Conservation (phyloP, 1,284 basidiomycete genomes). For the Boletus smithii region DNA sequence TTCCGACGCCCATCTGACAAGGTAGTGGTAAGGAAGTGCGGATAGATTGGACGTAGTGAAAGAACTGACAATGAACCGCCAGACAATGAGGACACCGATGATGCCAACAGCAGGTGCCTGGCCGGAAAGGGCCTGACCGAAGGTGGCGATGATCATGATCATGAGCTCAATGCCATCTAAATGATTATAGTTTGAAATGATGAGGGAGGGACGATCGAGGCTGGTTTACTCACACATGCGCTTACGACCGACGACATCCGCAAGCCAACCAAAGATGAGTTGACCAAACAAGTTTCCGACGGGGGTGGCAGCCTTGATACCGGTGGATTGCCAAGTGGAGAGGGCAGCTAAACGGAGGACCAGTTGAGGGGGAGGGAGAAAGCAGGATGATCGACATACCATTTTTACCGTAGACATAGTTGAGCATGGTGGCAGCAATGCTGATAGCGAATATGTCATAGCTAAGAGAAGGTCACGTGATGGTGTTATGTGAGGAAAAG, state of each 20-base stretch:
- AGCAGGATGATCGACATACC: slow-evolving; percentile 4
- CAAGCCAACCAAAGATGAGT: slow-evolving; percentile 54
- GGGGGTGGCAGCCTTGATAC: slow-evolving; percentile 75
- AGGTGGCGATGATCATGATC: slow-evolving; percentile 52
- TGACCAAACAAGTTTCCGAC: slow-evolving; percentile 62
- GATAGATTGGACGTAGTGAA: slow-evolving; percentile 1
- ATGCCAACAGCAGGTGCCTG: slow-evolving; percentile 54
- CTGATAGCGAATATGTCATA: slow-evolving; percentile 78
- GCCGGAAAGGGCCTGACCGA: slow-evolving; percentile 48
- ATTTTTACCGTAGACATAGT: slow-evolving; percentile 63
- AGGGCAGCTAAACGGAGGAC: slow-evolving; percentile 30
- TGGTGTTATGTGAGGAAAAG: not conserved
- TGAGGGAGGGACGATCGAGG: not conserved
- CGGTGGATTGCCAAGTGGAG: slow-evolving; percentile 62
- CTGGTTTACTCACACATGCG: slow-evolving; percentile 25
- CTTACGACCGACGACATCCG: slow-evolving; percentile 55
- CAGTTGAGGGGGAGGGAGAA: not conserved
- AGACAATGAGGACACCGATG: slow-evolving; percentile 57
- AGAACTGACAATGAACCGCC: slow-evolving; percentile 45
- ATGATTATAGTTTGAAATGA: not conserved
- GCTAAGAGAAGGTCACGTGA: slow-evolving; percentile 29
- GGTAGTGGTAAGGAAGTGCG: slow-evolving; percentile 10
- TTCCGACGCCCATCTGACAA: slow-evolving; percentile 49
- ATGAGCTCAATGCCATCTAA: slow-evolving; percentile 59
- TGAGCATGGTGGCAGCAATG: slow-evolving; percentile 73